Evolutionary conservation across 441 rosid genomes (phyloP).

Genomic region (Manihot esculenta): DNA sequence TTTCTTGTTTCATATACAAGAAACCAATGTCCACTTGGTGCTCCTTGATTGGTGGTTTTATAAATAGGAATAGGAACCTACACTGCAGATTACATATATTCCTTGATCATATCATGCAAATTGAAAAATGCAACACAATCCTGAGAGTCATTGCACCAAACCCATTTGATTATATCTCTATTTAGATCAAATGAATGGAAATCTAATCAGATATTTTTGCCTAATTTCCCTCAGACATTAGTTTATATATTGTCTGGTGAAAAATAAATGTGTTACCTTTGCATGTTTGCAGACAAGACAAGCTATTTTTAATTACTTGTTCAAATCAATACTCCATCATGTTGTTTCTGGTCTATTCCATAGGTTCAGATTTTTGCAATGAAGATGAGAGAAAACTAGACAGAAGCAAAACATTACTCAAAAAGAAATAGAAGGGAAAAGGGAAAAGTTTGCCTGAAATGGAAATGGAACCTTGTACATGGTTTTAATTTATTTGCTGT

Average conservation of each 20-base stretch:
- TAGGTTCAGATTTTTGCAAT: not conserved
- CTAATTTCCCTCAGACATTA: not conserved
- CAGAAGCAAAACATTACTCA: not conserved
- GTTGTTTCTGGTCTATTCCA: not conserved
- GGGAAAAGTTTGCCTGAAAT: no score
- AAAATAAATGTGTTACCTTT: not conserved
- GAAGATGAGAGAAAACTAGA: not conserved
- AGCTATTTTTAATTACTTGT: no score
- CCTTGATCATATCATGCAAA: no score
- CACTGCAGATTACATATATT: no score
- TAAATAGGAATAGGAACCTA: no score
- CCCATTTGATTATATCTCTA: not conserved
- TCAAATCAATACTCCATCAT: not conserved
- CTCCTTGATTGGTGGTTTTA: no score
- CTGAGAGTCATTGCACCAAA: no score
- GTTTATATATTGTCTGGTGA: not conserved
- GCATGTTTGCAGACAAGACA: conserved; percentile 10
- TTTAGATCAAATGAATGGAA: not conserved
- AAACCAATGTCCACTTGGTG: no score
- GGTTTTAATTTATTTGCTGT: not conserved
- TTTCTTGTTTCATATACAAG: no score
- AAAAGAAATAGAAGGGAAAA: no score
- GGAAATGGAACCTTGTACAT: not conserved
- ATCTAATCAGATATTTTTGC: not conserved
- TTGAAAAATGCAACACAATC: no score